Evolutionary conservation across 371 early-diverging fungal species (phyloP).

Genomic region (Gilbertella persicaria): DNA sequence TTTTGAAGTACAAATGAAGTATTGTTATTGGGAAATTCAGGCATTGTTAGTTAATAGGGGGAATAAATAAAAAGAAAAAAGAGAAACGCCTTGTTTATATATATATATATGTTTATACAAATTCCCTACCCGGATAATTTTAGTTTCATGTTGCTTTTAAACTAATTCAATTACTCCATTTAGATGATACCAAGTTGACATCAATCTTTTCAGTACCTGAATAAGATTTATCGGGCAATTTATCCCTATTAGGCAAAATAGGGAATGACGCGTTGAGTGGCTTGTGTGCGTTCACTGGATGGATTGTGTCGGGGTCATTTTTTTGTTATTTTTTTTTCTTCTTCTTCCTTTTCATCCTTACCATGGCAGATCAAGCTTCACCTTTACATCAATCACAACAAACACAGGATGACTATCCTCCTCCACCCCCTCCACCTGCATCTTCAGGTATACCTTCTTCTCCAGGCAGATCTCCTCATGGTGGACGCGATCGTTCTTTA

Average conservation of each 20-base stretch:
- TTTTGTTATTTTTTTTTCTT: conserved; percentile 2
- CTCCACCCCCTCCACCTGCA: conserved; percentile 24
- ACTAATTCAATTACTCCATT: conserved; percentile 16
- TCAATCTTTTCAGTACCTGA: no score
- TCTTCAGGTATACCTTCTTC: conserved; percentile 24
- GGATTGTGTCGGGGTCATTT: neutral
- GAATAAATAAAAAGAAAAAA: neutral
- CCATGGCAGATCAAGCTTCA: conserved; percentile 19
- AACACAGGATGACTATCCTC: conserved; percentile 26
- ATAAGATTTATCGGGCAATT: neutral
- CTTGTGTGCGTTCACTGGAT: conserved; percentile 2
- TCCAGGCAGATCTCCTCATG: conserved; percentile 26
- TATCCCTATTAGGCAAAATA: neutral
- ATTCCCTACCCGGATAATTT: conserved; percentile 9
- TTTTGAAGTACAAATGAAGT: conserved; percentile 25
- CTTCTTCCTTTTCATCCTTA: neutral
- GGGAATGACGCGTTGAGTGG: conserved; percentile 2
- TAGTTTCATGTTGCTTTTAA: neutral
- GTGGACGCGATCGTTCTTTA: conserved; percentile 52
- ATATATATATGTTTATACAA: neutral
- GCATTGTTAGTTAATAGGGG: conserved; percentile 2
- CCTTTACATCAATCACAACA: conserved; percentile 10
- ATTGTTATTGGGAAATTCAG: conserved; percentile 8
- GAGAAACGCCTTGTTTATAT: neutral
- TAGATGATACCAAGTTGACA: neutral